Evolutionary conservation across 2,329 filamentous ascomycete genomes (phyloP).

Genomic region (Phialophora expanda): DNA sequence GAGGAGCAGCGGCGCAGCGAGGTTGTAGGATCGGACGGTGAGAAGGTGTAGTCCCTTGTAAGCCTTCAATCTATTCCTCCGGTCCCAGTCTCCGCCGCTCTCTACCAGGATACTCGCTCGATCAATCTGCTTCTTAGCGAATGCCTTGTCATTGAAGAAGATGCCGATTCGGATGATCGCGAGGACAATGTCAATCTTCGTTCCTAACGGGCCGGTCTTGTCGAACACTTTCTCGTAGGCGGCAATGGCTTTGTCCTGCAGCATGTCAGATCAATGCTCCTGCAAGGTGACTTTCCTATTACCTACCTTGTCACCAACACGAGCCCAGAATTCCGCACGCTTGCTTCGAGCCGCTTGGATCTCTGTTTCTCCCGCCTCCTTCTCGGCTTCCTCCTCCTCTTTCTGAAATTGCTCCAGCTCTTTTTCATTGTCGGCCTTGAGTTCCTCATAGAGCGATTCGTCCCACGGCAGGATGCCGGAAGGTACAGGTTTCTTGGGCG

Average conservation of each 20-base stretch:
- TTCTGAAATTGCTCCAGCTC: constrained; percentile 79
- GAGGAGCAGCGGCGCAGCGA: constrained; percentile 88
- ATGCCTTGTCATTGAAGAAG: constrained; percentile 91
- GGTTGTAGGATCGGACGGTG: constrained; percentile 86
- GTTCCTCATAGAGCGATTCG: constrained; percentile 78
- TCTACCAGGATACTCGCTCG: constrained; percentile 89
- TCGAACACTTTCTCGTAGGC: constrained; percentile 93
- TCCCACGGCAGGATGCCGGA: constrained; percentile 84
- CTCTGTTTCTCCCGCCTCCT: constrained; percentile 96
- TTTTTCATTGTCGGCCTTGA: constrained; percentile 77
- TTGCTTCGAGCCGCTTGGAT: constrained; percentile 91
- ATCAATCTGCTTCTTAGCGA: constrained; percentile 93
- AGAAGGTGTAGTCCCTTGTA: constrained; percentile 95
- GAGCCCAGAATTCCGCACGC: constrained; percentile 93
- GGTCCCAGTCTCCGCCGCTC: constrained; percentile 96
- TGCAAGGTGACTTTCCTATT: background rate
- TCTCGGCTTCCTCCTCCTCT: constrained; percentile 89
- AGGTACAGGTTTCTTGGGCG: constrained; percentile 65
- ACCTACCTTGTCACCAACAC: constrained; percentile 88
- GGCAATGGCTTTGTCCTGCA: constrained; percentile 87
- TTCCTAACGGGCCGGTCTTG: constrained; percentile 95
- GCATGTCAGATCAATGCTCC: background rate
- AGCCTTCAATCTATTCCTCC: constrained; percentile 96
- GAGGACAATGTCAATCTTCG: constrained; percentile 95
- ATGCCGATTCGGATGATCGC: constrained; percentile 94